Base-by-base conservation (phyloP, 139 green algal genomes). In the Haematococcus lacustris region DNA sequence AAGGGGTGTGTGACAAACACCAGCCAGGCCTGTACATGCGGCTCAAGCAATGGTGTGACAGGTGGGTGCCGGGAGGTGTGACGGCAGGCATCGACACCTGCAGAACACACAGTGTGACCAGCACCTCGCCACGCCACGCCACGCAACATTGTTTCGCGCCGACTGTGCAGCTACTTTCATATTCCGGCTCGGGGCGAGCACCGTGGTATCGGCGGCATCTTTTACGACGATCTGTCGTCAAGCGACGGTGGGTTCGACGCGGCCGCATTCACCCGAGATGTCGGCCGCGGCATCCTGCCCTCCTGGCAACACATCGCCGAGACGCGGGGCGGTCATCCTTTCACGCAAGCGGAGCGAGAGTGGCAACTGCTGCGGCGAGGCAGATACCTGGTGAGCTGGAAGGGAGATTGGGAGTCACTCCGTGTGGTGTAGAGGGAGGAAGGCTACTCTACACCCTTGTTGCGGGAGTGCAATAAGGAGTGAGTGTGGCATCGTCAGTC, bases 201-300 rank as follows among this genome's bases (percentile, higher is more conserved):
- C 86, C 85, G 95, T n/a, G 95, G 95, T 32, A 79, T 97, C 26
- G 95, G 95, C 0, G 95, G 95, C 23, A 84, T 99, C 26, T 99
- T 99, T 78, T 99, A 97, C 67, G 95, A 99, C 66, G 95, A 98
- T 77, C 38, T 98, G 38, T 78, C 85, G 25, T 72, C 75, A 6
- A 51, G 38, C 3, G 69, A 75, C 40, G 30, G 41, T 28, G 74
- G 68, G 1, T 75, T 76, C 50, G 68, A 80, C 47, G 74, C 73
- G 39, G 50, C 5, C 3, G 68, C 74, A 1, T 80, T 80, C 47
- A 75, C 68, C 38, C 65, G 73, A 32, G 82, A 87, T n/a, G 90
- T 93, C 6, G 85, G 79, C 0, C 37, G 78, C 13, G 80, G 81
- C 68, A 89, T 95, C 38, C 72, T 97, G 43, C 82, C 86, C 35